These are phyloP conservation scores for Rosa chinensis DNA, from an alignment of 306 rosid genomes.

Conservation along the genomic window DNA sequence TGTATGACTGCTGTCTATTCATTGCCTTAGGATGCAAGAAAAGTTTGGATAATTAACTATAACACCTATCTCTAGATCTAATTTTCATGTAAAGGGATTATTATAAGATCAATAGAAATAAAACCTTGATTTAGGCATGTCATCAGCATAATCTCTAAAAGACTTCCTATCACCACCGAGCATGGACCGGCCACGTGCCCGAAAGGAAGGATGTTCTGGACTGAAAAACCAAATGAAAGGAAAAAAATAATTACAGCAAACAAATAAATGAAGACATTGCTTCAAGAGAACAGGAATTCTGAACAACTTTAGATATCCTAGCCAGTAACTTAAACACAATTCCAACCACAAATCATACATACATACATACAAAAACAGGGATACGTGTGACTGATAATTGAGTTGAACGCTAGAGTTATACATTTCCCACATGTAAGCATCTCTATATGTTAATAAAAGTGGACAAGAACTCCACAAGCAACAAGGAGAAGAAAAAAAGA, in stretches of 20 bases:
- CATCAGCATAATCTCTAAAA: slow-evolving; percentile 84
- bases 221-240: slow-evolving; percentile 54
- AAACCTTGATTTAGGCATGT: slow-evolving; percentile 86
- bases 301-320: slow-evolving; percentile 19
- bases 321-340: slow-evolving; percentile 14
- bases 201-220: slow-evolving; percentile 95
- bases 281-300: slow-evolving; percentile 12
- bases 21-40: background rate
- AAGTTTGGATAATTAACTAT: background rate
- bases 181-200: slow-evolving; percentile 88
- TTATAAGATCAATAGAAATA: slow-evolving; percentile 29
- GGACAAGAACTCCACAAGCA: background rate
- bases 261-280: slow-evolving; percentile 14
- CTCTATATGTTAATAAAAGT: background rate
- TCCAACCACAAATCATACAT: background rate
- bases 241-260: slow-evolving; percentile 6
- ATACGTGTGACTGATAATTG: background rate
- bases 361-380: slow-evolving; percentile 9
- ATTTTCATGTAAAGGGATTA: background rate
- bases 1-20: background rate
- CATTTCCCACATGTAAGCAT: background rate
- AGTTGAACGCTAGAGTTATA: background rate
- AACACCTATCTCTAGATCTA: background rate
- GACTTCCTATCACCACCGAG: slow-evolving; percentile 90
- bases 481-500: background rate